A percentile compares a stretch with the other conserved stretches of the same genome.
Evolutionary conservation across 202 grass and related monocot species (phyloP).

Genomic region (Panicum virgatum): DNA sequence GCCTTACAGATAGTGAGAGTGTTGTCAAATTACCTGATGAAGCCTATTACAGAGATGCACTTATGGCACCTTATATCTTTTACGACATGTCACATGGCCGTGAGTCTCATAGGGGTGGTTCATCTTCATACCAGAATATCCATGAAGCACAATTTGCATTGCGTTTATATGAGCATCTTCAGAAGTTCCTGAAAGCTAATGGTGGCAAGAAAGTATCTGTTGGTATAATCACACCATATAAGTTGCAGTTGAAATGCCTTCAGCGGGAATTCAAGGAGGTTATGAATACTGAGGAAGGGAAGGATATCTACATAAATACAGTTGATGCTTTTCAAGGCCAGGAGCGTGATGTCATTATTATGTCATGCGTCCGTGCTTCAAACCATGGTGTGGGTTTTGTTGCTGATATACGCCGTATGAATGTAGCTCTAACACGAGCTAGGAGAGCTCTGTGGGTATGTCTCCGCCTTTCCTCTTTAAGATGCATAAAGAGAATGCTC

Average conservation of each 20-base stretch:
- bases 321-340: constrained; percentile 99
- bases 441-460: constrained; percentile 91
- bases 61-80: constrained; percentile 90
- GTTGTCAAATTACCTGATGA: constrained; percentile 76
- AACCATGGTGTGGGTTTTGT: constrained; percentile 97
- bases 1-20: constrained; percentile 90
- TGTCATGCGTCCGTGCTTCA: constrained; percentile 97
- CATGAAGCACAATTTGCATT: constrained; percentile 91
- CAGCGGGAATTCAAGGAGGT: constrained; percentile 85
- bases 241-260: constrained; percentile 97
- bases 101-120: constrained; percentile 93
- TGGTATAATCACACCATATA: constrained; percentile 99
- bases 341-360: constrained; percentile 97
- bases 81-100: constrained; percentile 91
- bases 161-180: constrained; percentile 80
- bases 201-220: constrained; percentile 84
- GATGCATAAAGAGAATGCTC: background rate
- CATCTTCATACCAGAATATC: constrained; percentile 89
- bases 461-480: background rate
- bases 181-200: constrained; percentile 81
- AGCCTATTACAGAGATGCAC: constrained; percentile 71
- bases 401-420: constrained; percentile 98
- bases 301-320: constrained; percentile 99
- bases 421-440: constrained; percentile 97
- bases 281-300: constrained; percentile 87